A percentile compares a stretch with the other conserved stretches of the same genome.
phyloP scores from a whole-genome alignment of 768 basidiomycete genomes.

The Panellus pusillus region DNA sequence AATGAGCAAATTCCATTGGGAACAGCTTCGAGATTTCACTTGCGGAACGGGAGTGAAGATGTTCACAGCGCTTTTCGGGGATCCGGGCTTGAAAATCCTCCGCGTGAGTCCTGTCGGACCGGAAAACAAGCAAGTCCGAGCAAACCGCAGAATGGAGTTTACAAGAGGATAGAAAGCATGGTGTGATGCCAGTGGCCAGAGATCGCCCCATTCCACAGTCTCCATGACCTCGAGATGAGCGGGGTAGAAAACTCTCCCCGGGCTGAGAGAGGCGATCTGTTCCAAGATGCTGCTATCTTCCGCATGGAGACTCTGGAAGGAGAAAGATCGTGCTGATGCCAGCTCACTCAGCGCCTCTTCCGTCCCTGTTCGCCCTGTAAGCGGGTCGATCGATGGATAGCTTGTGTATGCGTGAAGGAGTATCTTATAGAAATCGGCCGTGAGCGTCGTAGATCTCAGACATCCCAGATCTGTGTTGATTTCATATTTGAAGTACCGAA shows the following conservation, averaged over 20 bases:
- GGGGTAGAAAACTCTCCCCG: constrained; percentile 39
- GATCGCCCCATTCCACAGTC: constrained; percentile 33
- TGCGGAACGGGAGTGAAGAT: neutral
- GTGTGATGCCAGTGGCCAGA: constrained; percentile 31
- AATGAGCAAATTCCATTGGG: constrained; percentile 2
- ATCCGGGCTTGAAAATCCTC: neutral
- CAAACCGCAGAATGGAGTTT: constrained; percentile 30
- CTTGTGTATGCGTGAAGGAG: constrained; percentile 50
- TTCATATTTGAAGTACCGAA: constrained; percentile 29
- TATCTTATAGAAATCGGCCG: constrained; percentile 34
- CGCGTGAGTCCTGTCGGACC: neutral
- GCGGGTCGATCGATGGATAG: constrained; percentile 40
- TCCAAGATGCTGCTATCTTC: constrained; percentile 33
- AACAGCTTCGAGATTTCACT: neutral
- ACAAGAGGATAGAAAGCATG: constrained; percentile 25
- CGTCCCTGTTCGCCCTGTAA: constrained; percentile 44
- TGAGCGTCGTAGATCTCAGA: constrained; percentile 28
- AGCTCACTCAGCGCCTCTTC: constrained; percentile 44
- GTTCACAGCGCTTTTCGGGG: neutral
- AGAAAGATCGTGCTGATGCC: constrained; percentile 34
- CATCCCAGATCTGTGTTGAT: constrained; percentile 35
- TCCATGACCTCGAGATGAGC: constrained; percentile 38
- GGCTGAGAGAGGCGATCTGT: constrained; percentile 34
- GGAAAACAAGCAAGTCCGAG: constrained; percentile 15
- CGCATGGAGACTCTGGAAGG: constrained; percentile 37